A percentile compares a stretch with the other conserved stretches of the same genome.
Conservation (phyloP, 108 stramenopile species). For the Fistulifera pelliculosa region DNA sequence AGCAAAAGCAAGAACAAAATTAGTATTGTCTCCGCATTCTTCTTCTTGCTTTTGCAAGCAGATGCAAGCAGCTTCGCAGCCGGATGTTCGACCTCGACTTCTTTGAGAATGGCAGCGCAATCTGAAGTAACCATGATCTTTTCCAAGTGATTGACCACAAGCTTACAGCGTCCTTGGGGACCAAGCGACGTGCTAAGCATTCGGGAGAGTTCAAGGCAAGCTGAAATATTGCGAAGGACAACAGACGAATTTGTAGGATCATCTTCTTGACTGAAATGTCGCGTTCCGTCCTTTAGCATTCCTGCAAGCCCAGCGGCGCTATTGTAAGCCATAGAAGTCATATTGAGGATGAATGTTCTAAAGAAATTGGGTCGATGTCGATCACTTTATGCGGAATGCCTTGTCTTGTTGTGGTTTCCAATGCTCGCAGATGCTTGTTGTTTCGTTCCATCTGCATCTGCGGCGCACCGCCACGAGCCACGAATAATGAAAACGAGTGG, state of each 20-base stretch:
- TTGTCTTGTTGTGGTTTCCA: too few species aligned
- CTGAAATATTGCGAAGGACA: slow-evolving; percentile 87
- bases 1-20: slow-evolving; percentile 87
- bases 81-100: slow-evolving; percentile 97
- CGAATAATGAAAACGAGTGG: too few species aligned
- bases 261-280: slow-evolving; percentile 48
- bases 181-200: slow-evolving; percentile 93
- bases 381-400: too few species aligned
- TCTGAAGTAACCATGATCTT: slow-evolving; percentile 97
- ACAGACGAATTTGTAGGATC: slow-evolving; percentile 36
- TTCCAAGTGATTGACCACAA: slow-evolving; percentile 97
- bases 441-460: too few species aligned
- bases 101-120: slow-evolving; percentile 91
- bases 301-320: slow-evolving; percentile 76
- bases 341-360: too few species aligned
- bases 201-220: slow-evolving; percentile 86
- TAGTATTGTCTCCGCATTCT: slow-evolving; percentile 95
- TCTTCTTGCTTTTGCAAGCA: slow-evolving; percentile 92
- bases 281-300: slow-evolving; percentile 83
- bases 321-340: slow-evolving; percentile 84
- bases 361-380: too few species aligned
- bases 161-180: slow-evolving; percentile 97
- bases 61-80: slow-evolving; percentile 93
- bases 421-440: too few species aligned
- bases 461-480: too few species aligned